phyloP scores from a whole-genome alignment of 164 flowering plant genomes.

The Aristolochia fimbriata region DNA sequence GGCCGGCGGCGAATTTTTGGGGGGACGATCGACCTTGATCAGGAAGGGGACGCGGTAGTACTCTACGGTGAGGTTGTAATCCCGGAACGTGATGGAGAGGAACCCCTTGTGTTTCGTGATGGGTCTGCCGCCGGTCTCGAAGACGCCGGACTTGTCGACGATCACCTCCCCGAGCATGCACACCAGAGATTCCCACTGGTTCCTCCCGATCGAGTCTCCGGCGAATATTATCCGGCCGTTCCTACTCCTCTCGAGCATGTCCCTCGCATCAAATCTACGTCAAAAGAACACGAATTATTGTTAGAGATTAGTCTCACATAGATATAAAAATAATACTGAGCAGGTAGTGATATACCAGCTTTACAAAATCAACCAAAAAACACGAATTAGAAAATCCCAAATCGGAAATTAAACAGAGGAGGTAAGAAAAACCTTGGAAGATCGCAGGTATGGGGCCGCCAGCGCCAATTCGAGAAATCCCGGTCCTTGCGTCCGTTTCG shows the following conservation, averaged over 20 bases:
- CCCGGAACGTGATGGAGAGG: conserved; percentile 53
- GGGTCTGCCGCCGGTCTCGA: conserved; percentile 63
- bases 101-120: conserved; percentile 78
- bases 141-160: conserved; percentile 45
- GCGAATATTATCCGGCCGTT: conserved; percentile 69
- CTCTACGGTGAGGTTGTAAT: conserved; percentile 65
- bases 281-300: neutral
- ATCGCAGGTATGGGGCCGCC: conserved; percentile 61
- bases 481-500: conserved; percentile 42
- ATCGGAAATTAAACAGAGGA: neutral
- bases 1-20: conserved; percentile 22
- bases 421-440: conserved; percentile 44
- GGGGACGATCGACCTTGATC: conserved; percentile 36
- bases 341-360: too few relatives aligned
- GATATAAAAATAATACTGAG: too few relatives aligned
- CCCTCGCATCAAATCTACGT: conserved; percentile 61
- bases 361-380: neutral
- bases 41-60: conserved; percentile 77
- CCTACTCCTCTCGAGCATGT: conserved; percentile 47
- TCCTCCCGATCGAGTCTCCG: conserved; percentile 85
- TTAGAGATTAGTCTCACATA: too few relatives aligned
- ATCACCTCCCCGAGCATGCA: conserved; percentile 77
- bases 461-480: conserved; percentile 50
- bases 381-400: neutral
- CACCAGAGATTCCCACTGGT: conserved; percentile 90